Percentiles rank a stretch among this genome's conserved stretches.
These are phyloP conservation scores for Astragalus glycyphyllos DNA, from an alignment of 306 rosid genomes.

Conservation along the genomic window DNA sequence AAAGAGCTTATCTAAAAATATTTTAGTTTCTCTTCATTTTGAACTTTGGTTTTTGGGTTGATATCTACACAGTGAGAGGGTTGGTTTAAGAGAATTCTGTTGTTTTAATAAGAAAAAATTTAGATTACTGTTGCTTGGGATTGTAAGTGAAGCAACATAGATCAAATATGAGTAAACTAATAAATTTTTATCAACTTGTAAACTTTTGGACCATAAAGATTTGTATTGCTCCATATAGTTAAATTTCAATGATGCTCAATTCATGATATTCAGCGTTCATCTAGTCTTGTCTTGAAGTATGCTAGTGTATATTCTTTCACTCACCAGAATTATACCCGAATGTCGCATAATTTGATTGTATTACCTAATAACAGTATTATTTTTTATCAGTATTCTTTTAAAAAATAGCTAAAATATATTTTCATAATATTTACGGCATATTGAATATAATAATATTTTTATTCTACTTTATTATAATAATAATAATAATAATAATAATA, in stretches of 20 bases:
- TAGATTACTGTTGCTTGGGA: slow-evolving; percentile 47
- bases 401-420: too few relatives aligned
- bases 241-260: slow-evolving; percentile 39
- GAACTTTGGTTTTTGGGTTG: slow-evolving; percentile 29
- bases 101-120: slow-evolving; percentile 52
- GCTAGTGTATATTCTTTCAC: too few relatives aligned
- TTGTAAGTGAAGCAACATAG: slow-evolving; percentile 46
- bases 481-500: too few relatives aligned
- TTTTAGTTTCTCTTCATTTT: slow-evolving; percentile 39
- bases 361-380: too few relatives aligned
- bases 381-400: too few relatives aligned
- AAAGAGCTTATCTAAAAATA: slow-evolving; percentile 54
- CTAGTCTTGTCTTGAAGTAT: too few relatives aligned
- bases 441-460: too few relatives aligned
- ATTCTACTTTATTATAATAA: too few relatives aligned
- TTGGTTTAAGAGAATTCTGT: slow-evolving; percentile 47
- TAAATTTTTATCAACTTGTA: slow-evolving; percentile 51
- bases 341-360: too few relatives aligned
- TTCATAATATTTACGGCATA: too few relatives aligned
- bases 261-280: too few relatives aligned
- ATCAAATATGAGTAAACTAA: slow-evolving; percentile 45
- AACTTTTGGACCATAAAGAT: slow-evolving; percentile 54
- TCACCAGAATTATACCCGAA: too few relatives aligned
- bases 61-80: slow-evolving; percentile 44
- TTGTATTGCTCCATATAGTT: slow-evolving; percentile 47